Evolutionary conservation across 1,139 yeast genomes (phyloP), one percentile per base, ranked within the genome.

Genomic region (Kazachstania sp.): DNA sequence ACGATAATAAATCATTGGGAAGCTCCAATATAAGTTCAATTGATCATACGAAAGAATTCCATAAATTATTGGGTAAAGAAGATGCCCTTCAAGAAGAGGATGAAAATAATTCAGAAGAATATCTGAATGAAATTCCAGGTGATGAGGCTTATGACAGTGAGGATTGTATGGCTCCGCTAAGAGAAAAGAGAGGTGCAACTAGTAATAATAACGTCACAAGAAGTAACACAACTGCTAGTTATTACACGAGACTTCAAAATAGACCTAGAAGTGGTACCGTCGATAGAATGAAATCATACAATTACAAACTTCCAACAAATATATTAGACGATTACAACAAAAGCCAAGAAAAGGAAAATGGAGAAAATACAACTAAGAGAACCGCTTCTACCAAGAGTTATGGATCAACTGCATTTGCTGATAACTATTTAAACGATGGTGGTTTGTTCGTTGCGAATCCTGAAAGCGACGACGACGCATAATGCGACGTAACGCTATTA

Each of bases 111-210:
- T 44, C 52, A 29, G 47, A 43, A 11, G 50, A 56, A 18, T 59
- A 58, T 39, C 39, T 64, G 37, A 51, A 59, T 19, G 61, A 57
- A n/a, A 58, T 64, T 19, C 68, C 69, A 1, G 69, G 68, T 19
- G 66, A 63, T 49, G 68, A 65, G 26, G 67, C 67, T 0, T 65
- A 65, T 41, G 58, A 61, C 44, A 60, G 66, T 47, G 67, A 64
- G 40, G 68, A 65, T 43, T 52, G 57, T 8, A 54, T 65, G 59
- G 67, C 67, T 8, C 67, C 68, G 11, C 46, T 60, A 23, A 52
- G 66, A 38, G 64, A 59, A 45, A 51, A 43, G 34, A 48, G 46
- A 31, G 49, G 43, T 29, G 2, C 3, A 1, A 38, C 49, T 35
- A 19, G 37, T 34, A 26, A 39, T 30, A 19, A 34, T 13, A 48